A percentile compares a stretch with the other conserved stretches of the same genome.
These are phyloP conservation scores for Zygosaccharomyces siamensis DNA, from an alignment of 805 yeast species.

Conservation along the genomic window DNA sequence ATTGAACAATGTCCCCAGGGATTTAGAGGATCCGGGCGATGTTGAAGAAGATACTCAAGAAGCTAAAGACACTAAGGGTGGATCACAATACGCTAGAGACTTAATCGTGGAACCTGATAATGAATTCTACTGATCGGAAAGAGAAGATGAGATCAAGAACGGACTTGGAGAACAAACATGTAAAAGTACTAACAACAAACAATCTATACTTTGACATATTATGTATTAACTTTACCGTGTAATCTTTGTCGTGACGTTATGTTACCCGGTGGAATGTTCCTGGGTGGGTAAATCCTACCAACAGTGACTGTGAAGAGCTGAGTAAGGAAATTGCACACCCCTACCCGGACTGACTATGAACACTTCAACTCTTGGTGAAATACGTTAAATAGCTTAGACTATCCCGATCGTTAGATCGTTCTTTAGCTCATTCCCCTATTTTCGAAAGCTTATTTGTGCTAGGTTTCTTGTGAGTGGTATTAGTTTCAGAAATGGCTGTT, in stretches of 20 bases:
- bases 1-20: conserved; percentile 82
- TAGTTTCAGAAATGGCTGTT: conserved; percentile 52
- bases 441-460: background rate
- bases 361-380: background rate
- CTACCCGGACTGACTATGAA: background rate
- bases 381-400: background rate
- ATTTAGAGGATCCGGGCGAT: conserved; percentile 80
- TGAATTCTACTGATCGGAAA: conserved; percentile 52
- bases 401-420: background rate
- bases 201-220: background rate
- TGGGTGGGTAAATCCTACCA: background rate
- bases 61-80: conserved; percentile 87
- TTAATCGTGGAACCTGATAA: conserved; percentile 61
- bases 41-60: conserved; percentile 77
- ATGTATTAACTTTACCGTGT: background rate
- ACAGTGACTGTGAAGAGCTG: no score
- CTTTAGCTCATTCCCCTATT: background rate
- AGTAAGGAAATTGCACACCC: background rate
- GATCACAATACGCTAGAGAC: conserved; percentile 81
- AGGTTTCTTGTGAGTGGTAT: background rate
- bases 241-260: background rate
- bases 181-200: conserved; percentile 1
- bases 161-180: background rate
- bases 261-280: background rate
- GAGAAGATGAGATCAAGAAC: background rate